phyloP scores from a whole-genome alignment of 169 alveolate genomes.

The Sarcocystis neurona region DNA sequence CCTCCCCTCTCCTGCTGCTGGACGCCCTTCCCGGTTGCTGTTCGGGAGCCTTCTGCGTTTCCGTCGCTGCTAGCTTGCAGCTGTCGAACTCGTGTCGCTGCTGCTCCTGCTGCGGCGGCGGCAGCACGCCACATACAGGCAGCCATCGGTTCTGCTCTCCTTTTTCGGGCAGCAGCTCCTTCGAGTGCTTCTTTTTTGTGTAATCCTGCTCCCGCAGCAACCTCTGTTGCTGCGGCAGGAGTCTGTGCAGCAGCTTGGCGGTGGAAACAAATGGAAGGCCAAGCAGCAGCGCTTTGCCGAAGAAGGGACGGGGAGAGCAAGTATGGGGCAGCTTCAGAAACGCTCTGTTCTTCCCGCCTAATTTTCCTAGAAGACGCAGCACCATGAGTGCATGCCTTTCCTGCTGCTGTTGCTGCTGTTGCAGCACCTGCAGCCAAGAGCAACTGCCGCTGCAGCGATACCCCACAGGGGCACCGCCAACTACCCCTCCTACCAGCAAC shows the following conservation, averaged over 20 bases:
- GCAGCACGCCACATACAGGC: conserved; percentile 42
- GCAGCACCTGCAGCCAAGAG: neutral
- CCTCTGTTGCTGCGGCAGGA: conserved; percentile 14
- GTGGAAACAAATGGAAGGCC: conserved; percentile 42
- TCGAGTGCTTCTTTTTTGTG: no score
- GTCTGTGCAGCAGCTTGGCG: conserved; percentile 22
- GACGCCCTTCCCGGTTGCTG: neutral
- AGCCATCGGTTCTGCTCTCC: neutral
- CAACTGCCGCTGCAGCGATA: neutral
- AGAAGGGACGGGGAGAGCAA: conserved; percentile 55
- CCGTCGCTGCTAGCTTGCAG: conserved; percentile 2
- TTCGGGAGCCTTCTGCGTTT: neutral
- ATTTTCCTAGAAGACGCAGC: conserved; percentile 69
- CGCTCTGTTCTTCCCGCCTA: conserved; percentile 76
- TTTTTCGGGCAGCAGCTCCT: neutral
- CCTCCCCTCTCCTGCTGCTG: conserved; percentile 33
- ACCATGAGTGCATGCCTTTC: conserved; percentile 64
- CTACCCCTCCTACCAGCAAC: neutral
- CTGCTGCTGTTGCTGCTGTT: conserved; percentile 62
- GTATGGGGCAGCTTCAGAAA: conserved; percentile 65
- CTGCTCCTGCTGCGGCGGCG: conserved; percentile 38
- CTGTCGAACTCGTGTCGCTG: conserved; percentile 5
- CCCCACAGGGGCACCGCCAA: neutral
- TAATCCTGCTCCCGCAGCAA: neutral
- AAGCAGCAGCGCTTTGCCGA: conserved; percentile 43